Conservation (phyloP, 192 early-diverging fungal genomes). For the Coemansia sp. region DNA sequence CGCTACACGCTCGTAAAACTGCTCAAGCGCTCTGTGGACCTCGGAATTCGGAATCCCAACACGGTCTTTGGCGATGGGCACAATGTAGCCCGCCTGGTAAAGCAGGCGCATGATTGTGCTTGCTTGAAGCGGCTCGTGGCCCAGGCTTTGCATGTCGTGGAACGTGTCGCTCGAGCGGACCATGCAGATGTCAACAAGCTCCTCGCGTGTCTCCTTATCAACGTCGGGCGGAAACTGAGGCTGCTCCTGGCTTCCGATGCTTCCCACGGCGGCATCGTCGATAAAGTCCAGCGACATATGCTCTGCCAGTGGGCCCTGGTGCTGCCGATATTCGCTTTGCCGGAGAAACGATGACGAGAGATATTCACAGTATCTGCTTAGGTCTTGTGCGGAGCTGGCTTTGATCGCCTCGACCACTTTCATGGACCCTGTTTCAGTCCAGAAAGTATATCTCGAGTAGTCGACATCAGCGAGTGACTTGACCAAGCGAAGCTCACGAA, state of each 20-base stretch:
- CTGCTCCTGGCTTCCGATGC: not conserved
- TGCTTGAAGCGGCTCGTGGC: not conserved
- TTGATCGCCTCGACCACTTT: no score
- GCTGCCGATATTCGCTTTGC: not conserved
- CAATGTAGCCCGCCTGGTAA: not conserved
- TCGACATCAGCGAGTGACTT: not conserved
- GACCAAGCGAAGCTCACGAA: not conserved
- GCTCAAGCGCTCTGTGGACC: not conserved
- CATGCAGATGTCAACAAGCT: not conserved
- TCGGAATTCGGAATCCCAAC: not conserved
- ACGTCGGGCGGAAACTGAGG: not conserved
- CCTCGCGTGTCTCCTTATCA: not conserved
- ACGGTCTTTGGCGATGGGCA: not conserved
- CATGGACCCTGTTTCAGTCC: not conserved
- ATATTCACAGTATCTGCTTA: not conserved
- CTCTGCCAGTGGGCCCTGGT: not conserved
- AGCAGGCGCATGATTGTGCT: not conserved
- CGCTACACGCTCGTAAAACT: slow-evolving; percentile 3
- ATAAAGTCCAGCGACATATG: not conserved
- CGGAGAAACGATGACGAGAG: not conserved
- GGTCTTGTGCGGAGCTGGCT: not conserved
- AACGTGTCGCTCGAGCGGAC: not conserved
- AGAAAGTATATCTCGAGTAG: not conserved
- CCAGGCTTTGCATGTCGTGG: not conserved
- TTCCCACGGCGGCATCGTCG: not conserved